These are phyloP conservation scores for Leccinum longicurvipes DNA, from an alignment of 768 basidiomycete genomes.

Conservation along the genomic window DNA sequence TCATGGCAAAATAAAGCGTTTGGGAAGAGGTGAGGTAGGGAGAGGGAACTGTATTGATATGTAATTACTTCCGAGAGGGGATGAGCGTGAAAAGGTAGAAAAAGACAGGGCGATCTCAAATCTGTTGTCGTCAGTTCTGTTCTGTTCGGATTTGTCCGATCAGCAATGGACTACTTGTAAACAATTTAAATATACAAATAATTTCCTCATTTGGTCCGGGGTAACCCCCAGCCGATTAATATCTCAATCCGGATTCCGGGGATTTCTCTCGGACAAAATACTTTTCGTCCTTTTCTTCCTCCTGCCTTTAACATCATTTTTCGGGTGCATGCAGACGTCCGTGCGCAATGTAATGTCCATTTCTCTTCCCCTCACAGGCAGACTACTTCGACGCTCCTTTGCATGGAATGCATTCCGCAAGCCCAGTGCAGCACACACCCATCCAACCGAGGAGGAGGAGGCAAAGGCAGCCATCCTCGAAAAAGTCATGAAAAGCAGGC, in stretches of 20 bases:
- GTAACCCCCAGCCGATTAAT: conserved; percentile 17
- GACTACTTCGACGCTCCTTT: conserved; percentile 8
- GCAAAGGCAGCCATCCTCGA: conserved; percentile 74
- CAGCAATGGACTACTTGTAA: conserved; percentile 7
- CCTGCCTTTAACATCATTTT: not conserved
- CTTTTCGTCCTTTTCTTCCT: conserved; percentile 24
- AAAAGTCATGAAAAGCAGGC: conserved; percentile 82
- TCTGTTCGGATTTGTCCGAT: conserved; percentile 31
- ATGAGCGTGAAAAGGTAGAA: conserved; percentile 39
- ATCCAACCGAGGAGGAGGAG: conserved; percentile 65
- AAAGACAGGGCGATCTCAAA: conserved; percentile 24
- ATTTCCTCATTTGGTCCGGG: conserved; percentile 13
- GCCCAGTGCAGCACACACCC: not conserved
- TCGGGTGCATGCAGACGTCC: conserved; percentile 34
- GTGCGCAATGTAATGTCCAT: conserved; percentile 37
- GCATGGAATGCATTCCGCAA: conserved; percentile 30
- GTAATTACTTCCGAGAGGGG: conserved; percentile 48
- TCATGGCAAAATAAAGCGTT: conserved; percentile 52
- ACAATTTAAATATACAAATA: not conserved
- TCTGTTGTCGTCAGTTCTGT: conserved; percentile 25
- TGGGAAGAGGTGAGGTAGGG: conserved; percentile 35
- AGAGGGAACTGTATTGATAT: conserved; percentile 42
- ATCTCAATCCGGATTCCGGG: not conserved
- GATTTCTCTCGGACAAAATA: conserved; percentile 12
- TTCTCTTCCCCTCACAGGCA: not conserved